These are phyloP conservation scores for Coemansia sp. DNA, from an alignment of 192 early-diverging fungal genomes.

Conservation along the genomic window DNA sequence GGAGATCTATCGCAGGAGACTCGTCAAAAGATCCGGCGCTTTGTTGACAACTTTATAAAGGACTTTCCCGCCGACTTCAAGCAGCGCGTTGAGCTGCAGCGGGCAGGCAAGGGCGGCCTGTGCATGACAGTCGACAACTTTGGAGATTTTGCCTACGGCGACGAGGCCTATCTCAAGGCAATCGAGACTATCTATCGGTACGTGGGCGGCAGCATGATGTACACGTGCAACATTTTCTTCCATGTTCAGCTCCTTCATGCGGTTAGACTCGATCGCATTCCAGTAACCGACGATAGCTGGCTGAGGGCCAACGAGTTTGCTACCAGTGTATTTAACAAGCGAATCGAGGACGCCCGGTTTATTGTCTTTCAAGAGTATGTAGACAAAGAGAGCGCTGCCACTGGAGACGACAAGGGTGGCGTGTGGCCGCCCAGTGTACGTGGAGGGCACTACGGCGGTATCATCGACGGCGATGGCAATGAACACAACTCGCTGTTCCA, in stretches of 20 bases:
- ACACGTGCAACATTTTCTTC: constrained; percentile 44
- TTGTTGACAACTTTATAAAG: constrained; percentile 28
- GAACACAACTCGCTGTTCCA: constrained; percentile 25
- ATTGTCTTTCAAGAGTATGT: constrained; percentile 37
- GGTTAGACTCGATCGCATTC: constrained; percentile 16
- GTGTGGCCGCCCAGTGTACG: not conserved
- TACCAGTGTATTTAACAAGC: constrained; percentile 36
- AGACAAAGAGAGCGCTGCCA: not conserved
- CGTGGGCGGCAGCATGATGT: constrained; percentile 19
- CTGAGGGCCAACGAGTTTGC: constrained; percentile 44
- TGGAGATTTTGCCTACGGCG: constrained; percentile 21
- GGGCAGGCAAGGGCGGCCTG: constrained; percentile 23
- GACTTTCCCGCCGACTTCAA: constrained; percentile 34
- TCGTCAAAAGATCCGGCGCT: constrained; percentile 25
- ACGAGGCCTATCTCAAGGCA: constrained; percentile 24
- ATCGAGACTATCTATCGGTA: constrained; percentile 28
- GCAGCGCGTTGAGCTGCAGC: constrained; percentile 32
- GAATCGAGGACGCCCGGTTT: constrained; percentile 27
- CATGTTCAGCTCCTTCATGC: constrained; percentile 30
- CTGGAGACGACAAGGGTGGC: not conserved
- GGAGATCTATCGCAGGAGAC: constrained; percentile 18
- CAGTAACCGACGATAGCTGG: constrained; percentile 29
- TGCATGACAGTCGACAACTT: constrained; percentile 35
- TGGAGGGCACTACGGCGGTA: not conserved
- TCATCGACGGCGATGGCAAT: constrained; percentile 14